Conservation (phyloP, 495 filamentous ascomycete genomes). For the Penicillium salamii region DNA sequence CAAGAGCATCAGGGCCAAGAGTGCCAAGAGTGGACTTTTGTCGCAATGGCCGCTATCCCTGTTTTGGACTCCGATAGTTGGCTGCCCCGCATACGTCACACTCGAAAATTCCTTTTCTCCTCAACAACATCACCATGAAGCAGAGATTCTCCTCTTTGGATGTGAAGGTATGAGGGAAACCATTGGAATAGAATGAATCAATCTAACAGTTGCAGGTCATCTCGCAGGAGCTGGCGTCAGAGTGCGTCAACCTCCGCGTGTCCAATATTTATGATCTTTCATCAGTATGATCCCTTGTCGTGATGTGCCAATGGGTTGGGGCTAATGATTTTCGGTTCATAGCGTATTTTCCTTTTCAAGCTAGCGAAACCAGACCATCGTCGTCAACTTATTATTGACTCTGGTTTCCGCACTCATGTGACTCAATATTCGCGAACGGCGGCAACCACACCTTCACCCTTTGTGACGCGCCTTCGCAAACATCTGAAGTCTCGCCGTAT, state of each 20-base stretch:
- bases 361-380: constrained; percentile 79
- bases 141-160: constrained; percentile 94
- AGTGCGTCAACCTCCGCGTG: constrained; percentile 73
- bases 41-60: constrained; percentile 2
- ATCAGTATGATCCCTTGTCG: constrained; percentile 48
- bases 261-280: constrained; percentile 95
- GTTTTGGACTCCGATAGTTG: constrained; percentile 11
- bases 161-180: constrained; percentile 59
- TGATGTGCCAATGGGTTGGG: neutral
- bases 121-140: constrained; percentile 64
- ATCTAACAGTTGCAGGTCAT: constrained; percentile 62
- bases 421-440: constrained; percentile 85
- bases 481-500: constrained; percentile 80
- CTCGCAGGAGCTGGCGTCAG: constrained; percentile 79
- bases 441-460: constrained; percentile 74
- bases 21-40: neutral
- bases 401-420: constrained; percentile 92
- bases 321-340: neutral
- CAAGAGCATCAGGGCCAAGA: no score
- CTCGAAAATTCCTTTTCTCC: constrained; percentile 32
- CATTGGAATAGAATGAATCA: neutral
- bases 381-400: constrained; percentile 87
- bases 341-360: constrained; percentile 93
- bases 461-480: constrained; percentile 82
- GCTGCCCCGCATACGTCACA: constrained; percentile 52